Percentiles rank a stretch among this genome's conserved stretches.
These are phyloP conservation scores for Austroboletus olivaceoglutinosus DNA, from an alignment of 1,284 basidiomycete species.

Conservation along the genomic window DNA sequence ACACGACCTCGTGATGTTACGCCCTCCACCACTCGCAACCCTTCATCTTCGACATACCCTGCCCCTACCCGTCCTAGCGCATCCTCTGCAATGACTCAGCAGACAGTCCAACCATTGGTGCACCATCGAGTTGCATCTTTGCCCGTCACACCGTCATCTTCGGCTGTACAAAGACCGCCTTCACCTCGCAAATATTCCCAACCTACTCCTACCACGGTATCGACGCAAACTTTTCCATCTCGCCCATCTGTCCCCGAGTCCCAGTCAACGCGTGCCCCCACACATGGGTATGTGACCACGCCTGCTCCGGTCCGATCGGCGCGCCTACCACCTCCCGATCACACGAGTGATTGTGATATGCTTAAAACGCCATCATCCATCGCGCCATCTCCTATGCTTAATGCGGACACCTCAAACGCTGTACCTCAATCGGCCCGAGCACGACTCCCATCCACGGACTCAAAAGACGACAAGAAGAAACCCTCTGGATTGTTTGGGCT, in stretches of 20 bases:
- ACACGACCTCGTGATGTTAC: constrained; percentile 22
- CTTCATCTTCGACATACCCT: constrained; percentile 21
- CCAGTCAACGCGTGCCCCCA: constrained; percentile 16
- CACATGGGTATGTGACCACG: constrained; percentile 20
- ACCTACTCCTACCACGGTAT: constrained; percentile 21
- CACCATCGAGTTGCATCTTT: constrained; percentile 33
- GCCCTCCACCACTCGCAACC: constrained; percentile 18
- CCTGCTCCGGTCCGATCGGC: constrained; percentile 21
- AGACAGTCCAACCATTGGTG: constrained; percentile 18
- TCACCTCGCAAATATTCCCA: constrained; percentile 34
- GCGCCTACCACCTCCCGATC: constrained; percentile 17
- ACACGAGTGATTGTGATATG: constrained; percentile 42
- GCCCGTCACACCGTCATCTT: constrained; percentile 18
- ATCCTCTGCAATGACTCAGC: constrained; percentile 21
- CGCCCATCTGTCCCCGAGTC: constrained; percentile 18
- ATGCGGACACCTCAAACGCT: constrained; percentile 12
- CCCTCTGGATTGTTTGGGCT: constrained; percentile 30
- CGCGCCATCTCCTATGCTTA: constrained; percentile 41
- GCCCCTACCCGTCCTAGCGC: constrained; percentile 17
- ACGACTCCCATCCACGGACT: constrained; percentile 31
- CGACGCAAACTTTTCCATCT: constrained; percentile 34
- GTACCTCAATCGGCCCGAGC: constrained; percentile 20
- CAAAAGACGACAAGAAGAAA: constrained; percentile 35
- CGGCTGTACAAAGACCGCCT: constrained; percentile 22
- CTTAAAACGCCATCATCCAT: constrained; percentile 56